Conservation (phyloP, 192 early-diverging fungal species). For the Thamnidium elegans region DNA sequence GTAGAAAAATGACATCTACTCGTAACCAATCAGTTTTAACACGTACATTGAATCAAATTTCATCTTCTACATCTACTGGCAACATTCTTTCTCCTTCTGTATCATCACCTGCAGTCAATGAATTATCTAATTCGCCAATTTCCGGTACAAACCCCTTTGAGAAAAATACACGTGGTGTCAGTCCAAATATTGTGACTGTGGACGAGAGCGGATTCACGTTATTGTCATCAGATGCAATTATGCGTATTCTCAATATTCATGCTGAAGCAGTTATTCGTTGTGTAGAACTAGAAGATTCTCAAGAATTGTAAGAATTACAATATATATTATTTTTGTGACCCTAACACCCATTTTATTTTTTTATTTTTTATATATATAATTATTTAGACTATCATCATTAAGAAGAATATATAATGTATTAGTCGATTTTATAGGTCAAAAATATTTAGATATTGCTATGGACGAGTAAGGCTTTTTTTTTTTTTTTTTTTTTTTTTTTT, state of each 20-base stretch:
- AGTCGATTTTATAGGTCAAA: constrained; percentile 73
- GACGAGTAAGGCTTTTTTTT: constrained; percentile 61
- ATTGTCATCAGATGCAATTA: constrained; percentile 42
- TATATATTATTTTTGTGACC: background rate
- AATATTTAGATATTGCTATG: constrained; percentile 80
- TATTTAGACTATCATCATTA: constrained; percentile 58
- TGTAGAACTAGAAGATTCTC: constrained; percentile 66
- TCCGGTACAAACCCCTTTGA: background rate
- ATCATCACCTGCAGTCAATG: constrained; percentile 14
- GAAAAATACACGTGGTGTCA: background rate
- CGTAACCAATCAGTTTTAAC: constrained; percentile 33
- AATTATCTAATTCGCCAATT: background rate
- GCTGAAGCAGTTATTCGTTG: constrained; percentile 77
- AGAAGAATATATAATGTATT: constrained; percentile 70
- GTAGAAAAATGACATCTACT: constrained; percentile 31
- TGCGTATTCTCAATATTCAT: constrained; percentile 67
- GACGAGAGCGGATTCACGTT: constrained; percentile 30
- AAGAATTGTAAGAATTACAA: constrained; percentile 50
- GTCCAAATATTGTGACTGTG: constrained; percentile 15
- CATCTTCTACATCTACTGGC: constrained; percentile 16
- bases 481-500: too few relatives aligned
- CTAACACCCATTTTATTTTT: constrained; percentile 11
- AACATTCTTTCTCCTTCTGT: constrained; percentile 11
- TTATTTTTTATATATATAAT: background rate
- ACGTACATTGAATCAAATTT: constrained; percentile 37